A percentile compares a stretch with the other conserved stretches of the same genome.
These are phyloP conservation scores for Schizopora paradoxa DNA, from an alignment of 1,284 basidiomycete genomes.

Conservation along the genomic window DNA sequence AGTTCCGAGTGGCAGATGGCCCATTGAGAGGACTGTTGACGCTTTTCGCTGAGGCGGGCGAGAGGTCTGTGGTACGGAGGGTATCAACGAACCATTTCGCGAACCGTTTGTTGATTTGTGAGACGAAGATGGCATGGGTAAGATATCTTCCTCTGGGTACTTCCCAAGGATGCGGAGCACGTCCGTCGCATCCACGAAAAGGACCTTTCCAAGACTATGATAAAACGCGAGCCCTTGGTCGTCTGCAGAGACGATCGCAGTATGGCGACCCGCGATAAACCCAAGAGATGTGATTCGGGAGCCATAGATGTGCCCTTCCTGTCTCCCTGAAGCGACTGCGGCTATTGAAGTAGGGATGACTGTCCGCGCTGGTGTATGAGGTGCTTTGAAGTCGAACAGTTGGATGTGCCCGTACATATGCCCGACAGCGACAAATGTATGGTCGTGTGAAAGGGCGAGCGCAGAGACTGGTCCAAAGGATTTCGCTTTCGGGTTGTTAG, in stretches of 20 bases:
- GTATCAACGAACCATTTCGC: slow-evolving; percentile 26
- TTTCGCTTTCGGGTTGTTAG: too few relatives aligned
- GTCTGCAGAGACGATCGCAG: slow-evolving; percentile 90
- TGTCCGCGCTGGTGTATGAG: slow-evolving; percentile 60
- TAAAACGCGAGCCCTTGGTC: slow-evolving; percentile 92
- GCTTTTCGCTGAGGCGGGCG: slow-evolving; percentile 36
- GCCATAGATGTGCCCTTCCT: slow-evolving; percentile 90
- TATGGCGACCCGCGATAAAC: slow-evolving; percentile 93
- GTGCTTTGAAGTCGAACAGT: slow-evolving; percentile 78
- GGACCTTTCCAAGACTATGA: slow-evolving; percentile 90
- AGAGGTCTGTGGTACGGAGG: slow-evolving; percentile 15
- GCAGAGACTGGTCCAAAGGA: slow-evolving; percentile 82
- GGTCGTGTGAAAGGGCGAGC: slow-evolving; percentile 87
- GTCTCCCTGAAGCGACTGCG: slow-evolving; percentile 72
- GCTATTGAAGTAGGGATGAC: slow-evolving; percentile 68
- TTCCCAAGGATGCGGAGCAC: slow-evolving; percentile 91
- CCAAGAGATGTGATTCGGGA: slow-evolving; percentile 82
- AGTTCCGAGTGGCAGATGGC: slow-evolving; percentile 80
- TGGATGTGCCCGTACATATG: slow-evolving; percentile 84
- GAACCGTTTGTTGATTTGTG: slow-evolving; percentile 17
- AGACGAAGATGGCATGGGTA: slow-evolving; percentile 10
- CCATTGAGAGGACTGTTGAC: slow-evolving; percentile 71
- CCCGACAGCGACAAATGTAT: slow-evolving; percentile 89
- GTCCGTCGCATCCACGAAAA: slow-evolving; percentile 94
- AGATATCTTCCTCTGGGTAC: slow-evolving; percentile 61